These are phyloP conservation scores for Plasmodium reichenowi DNA, from an alignment of 169 alveolate species.

Conservation along the genomic window DNA sequence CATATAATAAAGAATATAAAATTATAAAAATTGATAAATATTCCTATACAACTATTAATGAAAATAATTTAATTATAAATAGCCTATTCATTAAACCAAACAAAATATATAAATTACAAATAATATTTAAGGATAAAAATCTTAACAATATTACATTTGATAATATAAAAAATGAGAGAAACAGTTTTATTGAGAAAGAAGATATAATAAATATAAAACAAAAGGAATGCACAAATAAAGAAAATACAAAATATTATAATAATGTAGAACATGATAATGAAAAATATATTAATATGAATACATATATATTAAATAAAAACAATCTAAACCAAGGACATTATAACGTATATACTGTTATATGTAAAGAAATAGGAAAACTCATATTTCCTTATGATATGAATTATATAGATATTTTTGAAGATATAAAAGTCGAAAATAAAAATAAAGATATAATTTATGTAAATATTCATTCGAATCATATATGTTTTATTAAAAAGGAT, in stretches of 20 bases:
- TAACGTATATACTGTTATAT: not conserved
- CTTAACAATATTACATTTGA: not conserved
- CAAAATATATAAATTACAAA: constrained; percentile 30
- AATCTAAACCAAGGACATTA: not conserved
- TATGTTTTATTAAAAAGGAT: constrained; percentile 31
- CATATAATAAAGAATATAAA: not conserved
- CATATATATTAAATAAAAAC: not conserved
- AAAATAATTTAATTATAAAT: constrained; percentile 17
- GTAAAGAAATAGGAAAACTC: constrained; percentile 47
- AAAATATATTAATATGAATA: not conserved
- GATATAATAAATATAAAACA: too few species aligned
- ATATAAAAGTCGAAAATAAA: constrained; percentile 43
- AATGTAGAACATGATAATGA: not conserved
- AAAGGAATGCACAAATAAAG: too few species aligned
- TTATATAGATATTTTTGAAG: constrained; percentile 12
- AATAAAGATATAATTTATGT: constrained; percentile 23
- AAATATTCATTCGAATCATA: constrained; percentile 18
- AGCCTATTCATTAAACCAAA: constrained; percentile 50
- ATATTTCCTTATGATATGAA: constrained; percentile 9
- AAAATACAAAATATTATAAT: too few species aligned
- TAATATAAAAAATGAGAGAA: not conserved
- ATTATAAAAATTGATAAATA: constrained; percentile 25
- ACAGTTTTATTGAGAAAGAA: too few species aligned
- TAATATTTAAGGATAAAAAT: constrained; percentile 26
- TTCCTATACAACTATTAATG: constrained; percentile 34